A percentile compares a stretch with the other conserved stretches of the same genome.
phyloP scores from a whole-genome alignment of 2,329 filamentous ascomycete species.

The Grosmannia huntii region DNA sequence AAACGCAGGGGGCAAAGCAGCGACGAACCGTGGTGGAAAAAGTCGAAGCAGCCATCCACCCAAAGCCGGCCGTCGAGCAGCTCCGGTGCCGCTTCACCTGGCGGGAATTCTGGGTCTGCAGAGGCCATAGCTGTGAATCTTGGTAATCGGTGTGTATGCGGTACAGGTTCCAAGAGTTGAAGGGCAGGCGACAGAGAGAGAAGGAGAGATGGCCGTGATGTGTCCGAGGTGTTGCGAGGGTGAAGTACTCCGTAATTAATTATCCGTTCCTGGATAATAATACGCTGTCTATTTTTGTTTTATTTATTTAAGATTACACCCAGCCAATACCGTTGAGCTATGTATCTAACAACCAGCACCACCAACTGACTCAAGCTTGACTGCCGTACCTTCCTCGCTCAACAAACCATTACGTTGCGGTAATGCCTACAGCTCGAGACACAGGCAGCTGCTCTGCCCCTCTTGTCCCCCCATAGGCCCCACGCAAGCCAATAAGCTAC shows the following conservation, averaged over 20 bases:
- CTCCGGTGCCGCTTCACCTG: conserved; percentile 38
- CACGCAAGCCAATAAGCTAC: neutral
- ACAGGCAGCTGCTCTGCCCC: neutral
- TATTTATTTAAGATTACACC: neutral
- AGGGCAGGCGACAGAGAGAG: neutral
- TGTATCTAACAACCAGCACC: no score
- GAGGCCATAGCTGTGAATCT: conserved; percentile 5
- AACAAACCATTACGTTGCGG: neutral
- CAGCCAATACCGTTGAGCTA: neutral
- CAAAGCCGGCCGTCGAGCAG: conserved; percentile 67
- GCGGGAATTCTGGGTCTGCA: conserved; percentile 16
- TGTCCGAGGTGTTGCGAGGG: neutral
- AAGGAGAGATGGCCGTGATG: neutral
- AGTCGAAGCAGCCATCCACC: conserved; percentile 99
- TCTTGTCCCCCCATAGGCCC: neutral
- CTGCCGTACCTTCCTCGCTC: neutral
- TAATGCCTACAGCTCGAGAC: neutral
- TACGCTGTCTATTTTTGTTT: neutral
- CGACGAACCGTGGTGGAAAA: conserved; percentile 78
- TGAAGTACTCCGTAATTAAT: neutral
- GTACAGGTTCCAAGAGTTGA: neutral
- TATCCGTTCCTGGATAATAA: neutral
- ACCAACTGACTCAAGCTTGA: neutral
- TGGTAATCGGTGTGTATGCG: neutral
- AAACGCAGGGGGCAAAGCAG: neutral